A percentile compares a stretch with the other conserved stretches of the same genome.
phyloP scores from a whole-genome alignment of 257 asterid species.

The Echium plantagineum region DNA sequence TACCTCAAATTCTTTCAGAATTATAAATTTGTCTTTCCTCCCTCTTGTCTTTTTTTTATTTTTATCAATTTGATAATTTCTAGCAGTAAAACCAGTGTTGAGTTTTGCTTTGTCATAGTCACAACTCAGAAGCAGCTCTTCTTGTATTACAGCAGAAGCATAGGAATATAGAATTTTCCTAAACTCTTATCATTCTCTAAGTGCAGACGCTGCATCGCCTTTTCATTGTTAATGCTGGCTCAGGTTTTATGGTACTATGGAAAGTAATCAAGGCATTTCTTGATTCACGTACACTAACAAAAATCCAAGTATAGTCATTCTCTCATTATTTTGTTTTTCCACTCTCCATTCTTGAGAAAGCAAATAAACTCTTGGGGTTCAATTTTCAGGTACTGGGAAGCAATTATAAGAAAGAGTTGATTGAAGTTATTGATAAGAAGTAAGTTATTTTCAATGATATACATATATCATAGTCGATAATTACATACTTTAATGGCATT shows the following conservation, averaged over 20 bases:
- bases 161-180: too few relatives aligned
- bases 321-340: conserved; percentile 1
- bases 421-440: conserved; percentile 63
- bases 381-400: conserved; percentile 54
- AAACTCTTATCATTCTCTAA: background rate
- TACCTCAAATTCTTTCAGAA: too few relatives aligned
- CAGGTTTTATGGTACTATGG: conserved; percentile 63
- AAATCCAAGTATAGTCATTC: conserved; percentile 38
- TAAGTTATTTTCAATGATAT: conserved; percentile 4
- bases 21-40: too few relatives aligned
- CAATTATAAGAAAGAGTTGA: conserved; percentile 40
- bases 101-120: too few relatives aligned
- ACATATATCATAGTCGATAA: background rate
- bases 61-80: too few relatives aligned
- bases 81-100: too few relatives aligned
- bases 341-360: background rate
- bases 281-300: conserved; percentile 56
- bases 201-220: conserved; percentile 60
- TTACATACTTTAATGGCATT: background rate
- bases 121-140: background rate
- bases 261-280: conserved; percentile 52
- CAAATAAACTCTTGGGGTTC: conserved; percentile 3
- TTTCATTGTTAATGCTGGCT: conserved; percentile 56
- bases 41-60: too few relatives aligned
- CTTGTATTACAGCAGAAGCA: background rate